A percentile compares a stretch with the other conserved stretches of the same genome.
phyloP scores from a whole-genome alignment of 345 rosid genomes.

The Erodium maritimum region DNA sequence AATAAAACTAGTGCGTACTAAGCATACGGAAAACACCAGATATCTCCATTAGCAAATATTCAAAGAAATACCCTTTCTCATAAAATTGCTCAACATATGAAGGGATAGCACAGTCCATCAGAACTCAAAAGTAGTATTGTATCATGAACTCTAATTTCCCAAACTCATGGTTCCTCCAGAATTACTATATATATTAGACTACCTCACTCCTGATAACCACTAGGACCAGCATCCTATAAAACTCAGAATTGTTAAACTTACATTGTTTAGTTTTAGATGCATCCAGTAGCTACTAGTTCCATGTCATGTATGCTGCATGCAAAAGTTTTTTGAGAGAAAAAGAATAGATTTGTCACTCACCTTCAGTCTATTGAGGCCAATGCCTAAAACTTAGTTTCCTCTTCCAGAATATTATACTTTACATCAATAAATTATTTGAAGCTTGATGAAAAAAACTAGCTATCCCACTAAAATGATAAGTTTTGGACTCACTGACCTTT shows the following conservation, averaged over 20 bases:
- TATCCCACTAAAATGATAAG: background rate
- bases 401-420: background rate
- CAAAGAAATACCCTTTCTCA: background rate
- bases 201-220: background rate
- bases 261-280: background rate
- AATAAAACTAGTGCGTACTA: background rate
- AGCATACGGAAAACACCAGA: background rate
- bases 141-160: background rate
- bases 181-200: background rate
- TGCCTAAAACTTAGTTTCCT: background rate
- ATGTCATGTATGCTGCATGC: background rate
- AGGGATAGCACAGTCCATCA: background rate
- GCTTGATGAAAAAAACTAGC: background rate
- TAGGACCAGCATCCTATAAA: background rate
- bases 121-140: background rate
- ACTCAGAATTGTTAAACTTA: background rate
- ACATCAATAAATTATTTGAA: background rate
- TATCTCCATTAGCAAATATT: background rate
- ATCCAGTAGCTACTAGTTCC: background rate
- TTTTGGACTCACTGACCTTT: constrained; percentile 32
- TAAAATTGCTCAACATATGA: background rate
- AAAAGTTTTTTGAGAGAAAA: background rate
- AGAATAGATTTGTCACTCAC: background rate
- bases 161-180: background rate
- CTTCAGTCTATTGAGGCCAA: background rate